Percentiles rank a stretch among this genome's conserved stretches.
These are phyloP conservation scores for Euphorbia lathyris DNA, from an alignment of 345 rosid species.

Conservation along the genomic window DNA sequence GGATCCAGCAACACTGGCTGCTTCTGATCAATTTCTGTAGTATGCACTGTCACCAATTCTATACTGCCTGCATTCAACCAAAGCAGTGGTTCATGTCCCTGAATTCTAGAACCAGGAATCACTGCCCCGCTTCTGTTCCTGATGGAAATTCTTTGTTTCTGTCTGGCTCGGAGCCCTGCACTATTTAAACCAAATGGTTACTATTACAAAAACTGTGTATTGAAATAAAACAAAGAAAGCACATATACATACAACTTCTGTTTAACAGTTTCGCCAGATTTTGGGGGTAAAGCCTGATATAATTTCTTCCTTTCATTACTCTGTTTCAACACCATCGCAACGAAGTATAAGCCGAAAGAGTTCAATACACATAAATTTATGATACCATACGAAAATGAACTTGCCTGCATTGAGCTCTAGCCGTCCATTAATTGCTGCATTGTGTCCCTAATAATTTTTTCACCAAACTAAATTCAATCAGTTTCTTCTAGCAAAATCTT, in stretches of 20 bases:
- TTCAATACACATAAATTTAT: background rate
- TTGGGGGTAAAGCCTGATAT: background rate
- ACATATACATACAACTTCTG: constrained; percentile 7
- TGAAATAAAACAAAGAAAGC: background rate
- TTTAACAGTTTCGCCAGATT: background rate
- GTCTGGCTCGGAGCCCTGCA: constrained; percentile 13
- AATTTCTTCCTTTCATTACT: constrained; percentile 1
- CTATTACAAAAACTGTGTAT: background rate
- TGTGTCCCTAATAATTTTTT: constrained; percentile 6
- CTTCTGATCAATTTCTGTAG: background rate
- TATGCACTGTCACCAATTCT: background rate
- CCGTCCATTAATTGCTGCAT: constrained; percentile 1
- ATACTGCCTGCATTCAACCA: background rate
- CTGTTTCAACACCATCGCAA: constrained; percentile 8
- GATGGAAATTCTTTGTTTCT: constrained; percentile 8
- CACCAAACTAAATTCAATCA: background rate
- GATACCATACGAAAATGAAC: background rate
- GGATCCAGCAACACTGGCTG: background rate
- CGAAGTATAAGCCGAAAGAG: background rate
- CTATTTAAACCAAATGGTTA: constrained; percentile 1
- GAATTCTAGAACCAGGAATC: background rate
- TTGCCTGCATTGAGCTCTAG: constrained; percentile 22
- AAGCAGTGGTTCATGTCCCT: background rate
- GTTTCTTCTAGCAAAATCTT: background rate
- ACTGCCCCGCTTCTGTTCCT: constrained; percentile 4